phyloP scores from a whole-genome alignment of 345 rosid species.

The Pistacia atlantica region DNA sequence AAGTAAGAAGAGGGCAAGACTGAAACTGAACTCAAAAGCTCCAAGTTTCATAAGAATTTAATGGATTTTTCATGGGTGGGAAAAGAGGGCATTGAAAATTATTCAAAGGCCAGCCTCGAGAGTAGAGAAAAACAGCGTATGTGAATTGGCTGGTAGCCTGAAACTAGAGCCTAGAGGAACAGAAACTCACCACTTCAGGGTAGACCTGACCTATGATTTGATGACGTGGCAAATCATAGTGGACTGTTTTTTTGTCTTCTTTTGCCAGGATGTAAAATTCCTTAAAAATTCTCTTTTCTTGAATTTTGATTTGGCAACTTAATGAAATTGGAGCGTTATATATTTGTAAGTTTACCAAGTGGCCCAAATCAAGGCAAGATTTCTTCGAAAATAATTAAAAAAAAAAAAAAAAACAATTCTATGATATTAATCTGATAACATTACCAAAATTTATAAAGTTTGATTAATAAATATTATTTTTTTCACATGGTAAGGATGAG shows the following conservation, averaged over 20 bases:
- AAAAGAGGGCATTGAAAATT: background rate
- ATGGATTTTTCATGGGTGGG: background rate
- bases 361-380: no score
- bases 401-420: no score
- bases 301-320: background rate
- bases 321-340: background rate
- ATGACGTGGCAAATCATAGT: constrained; percentile 9
- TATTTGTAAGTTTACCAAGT: no score
- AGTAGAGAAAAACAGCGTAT: background rate
- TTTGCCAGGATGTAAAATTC: background rate
- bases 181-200: background rate
- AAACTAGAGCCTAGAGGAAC: background rate
- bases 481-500: no score
- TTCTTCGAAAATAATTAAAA: no score
- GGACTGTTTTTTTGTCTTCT: background rate
- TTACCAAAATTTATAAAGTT: no score
- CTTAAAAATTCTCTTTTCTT: background rate
- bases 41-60: background rate
- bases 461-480: no score
- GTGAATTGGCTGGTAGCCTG: background rate
- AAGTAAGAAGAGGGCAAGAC: background rate
- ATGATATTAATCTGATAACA: no score
- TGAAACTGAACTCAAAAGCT: no score
- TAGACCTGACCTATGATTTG: background rate
- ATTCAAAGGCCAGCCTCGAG: background rate